Conservation (phyloP, 306 rosid genomes). For the Pachyrhizus erosus region DNA sequence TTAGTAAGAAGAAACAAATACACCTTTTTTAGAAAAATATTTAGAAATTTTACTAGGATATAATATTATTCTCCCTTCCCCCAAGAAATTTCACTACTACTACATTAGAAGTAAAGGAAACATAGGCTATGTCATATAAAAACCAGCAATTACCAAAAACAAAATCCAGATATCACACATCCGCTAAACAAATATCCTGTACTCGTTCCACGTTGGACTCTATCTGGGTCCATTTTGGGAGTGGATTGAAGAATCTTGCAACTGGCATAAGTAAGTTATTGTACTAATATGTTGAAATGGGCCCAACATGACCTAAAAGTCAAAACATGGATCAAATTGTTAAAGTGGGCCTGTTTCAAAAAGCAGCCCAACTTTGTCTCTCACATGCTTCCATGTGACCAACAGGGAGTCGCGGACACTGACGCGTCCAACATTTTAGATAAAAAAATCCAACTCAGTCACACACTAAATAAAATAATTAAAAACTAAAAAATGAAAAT, state of each 20-base stretch:
- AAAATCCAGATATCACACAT: not conserved
- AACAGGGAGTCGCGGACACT: not conserved
- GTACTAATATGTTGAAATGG: slow-evolving; percentile 23
- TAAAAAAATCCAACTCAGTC: no score
- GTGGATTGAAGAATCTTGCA: slow-evolving; percentile 49
- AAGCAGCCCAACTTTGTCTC: slow-evolving; percentile 41
- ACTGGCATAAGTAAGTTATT: not conserved
- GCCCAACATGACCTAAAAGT: slow-evolving; percentile 42
- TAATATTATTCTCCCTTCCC: not conserved
- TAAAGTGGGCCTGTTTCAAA: not conserved
- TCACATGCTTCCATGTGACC: slow-evolving; percentile 46
- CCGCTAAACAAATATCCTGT: not conserved
- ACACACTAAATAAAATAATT: no score
- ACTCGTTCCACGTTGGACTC: not conserved
- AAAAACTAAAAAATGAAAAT: not conserved
- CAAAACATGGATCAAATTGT: slow-evolving; percentile 37
- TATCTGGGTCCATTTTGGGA: slow-evolving; percentile 28
- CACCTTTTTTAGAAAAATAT: no score
- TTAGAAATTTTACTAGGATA: not conserved
- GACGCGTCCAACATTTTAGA: not conserved
- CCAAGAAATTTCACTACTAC: not conserved
- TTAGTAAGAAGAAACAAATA: no score
- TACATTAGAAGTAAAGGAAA: not conserved
- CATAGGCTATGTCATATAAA: not conserved
- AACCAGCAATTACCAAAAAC: not conserved